Base-by-base conservation (phyloP, 1,284 basidiomycete genomes). In the Malassezia dermatis region DNA sequence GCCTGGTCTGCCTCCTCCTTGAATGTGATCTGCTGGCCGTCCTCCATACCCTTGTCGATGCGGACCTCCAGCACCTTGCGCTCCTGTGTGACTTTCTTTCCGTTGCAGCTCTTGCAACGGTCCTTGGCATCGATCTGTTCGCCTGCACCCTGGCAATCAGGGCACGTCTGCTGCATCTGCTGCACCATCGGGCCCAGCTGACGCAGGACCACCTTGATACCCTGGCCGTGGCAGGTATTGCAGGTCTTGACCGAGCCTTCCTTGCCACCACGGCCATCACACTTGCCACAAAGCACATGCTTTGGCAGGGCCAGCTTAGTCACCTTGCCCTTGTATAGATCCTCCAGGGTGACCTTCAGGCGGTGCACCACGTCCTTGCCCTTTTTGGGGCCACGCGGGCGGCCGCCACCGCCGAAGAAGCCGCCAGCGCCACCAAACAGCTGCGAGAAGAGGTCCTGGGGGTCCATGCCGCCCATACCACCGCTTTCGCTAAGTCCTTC, bases 141-240 rank as follows among this genome's bases (percentile, higher is more conserved):
- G 63, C 94, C 94, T 21, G 83, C 82, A 30, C 89, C 94, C 50
- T 81, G 81, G 77, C 94, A 99, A 30, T 95, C 91, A 72, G 86
- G 84, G 79, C 94, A 99, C 48, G 84, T 81, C 63, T 89, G 87
- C 76, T 98, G 94, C 70, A 98, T 88, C 78, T 99, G 94, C 78
- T 99, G 94, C 67, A 99, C 89, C 94, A 99, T 99, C 15, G 94
- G 94, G 32, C 94, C 94, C 82, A 94, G 86, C 77, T 96, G 93
- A 60, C 94, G 86, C 58, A 96, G 79, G 54, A 86, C 88, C 68
- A 96, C 78, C 77, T 86, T 88, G 78, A 94, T 79, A 75, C 94
- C 94, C 67, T 89, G 88, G 64, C 94, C 94, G 69, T 80, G 81
- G 79, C 94, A 99, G 19, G 80, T 75, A 46, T 76, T 69, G 77